Evolutionary conservation across 768 basidiomycete genomes (phyloP).

Genomic region (Leccinum fibrillosum): DNA sequence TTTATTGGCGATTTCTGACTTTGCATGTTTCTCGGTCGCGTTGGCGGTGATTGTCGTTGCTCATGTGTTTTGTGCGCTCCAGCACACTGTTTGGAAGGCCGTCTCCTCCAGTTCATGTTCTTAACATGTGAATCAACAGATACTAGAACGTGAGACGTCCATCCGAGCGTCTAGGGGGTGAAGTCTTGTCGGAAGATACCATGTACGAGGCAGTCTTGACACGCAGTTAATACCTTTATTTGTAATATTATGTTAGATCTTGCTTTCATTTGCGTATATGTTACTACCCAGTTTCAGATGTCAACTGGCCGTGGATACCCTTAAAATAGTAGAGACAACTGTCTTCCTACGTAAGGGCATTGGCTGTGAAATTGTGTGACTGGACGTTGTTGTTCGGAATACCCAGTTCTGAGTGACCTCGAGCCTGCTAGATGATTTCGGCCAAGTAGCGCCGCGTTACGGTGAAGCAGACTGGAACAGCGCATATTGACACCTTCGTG

Average conservation of each 20-base stretch:
- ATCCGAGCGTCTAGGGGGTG: not conserved
- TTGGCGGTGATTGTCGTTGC: slow-evolving; percentile 17
- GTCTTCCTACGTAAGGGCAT: no score
- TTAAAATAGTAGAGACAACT: no score
- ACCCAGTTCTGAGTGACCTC: not conserved
- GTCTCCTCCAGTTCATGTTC: slow-evolving; percentile 15
- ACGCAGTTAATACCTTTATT: not conserved
- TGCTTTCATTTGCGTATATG: slow-evolving; percentile 4
- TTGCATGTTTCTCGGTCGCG: slow-evolving; percentile 14
- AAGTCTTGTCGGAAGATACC: not conserved
- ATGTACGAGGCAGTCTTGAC: not conserved
- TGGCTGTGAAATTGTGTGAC: no score
- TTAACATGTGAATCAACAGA: slow-evolving; percentile 4
- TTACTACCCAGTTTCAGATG: not conserved
- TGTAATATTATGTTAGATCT: not conserved
- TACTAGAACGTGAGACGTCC: slow-evolving; percentile 2
- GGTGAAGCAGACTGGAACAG: no score
- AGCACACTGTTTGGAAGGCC: slow-evolving; percentile 28
- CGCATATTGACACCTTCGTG: not conserved
- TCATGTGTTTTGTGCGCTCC: slow-evolving; percentile 14
- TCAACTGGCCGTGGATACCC: not conserved
- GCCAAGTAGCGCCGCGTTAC: not conserved
- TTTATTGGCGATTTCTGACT: slow-evolving; percentile 10
- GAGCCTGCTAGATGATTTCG: not conserved
- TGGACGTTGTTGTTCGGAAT: no score